These are phyloP conservation scores for Bretziella fagacearum DNA, from an alignment of 2,329 filamentous ascomycete species.

Conservation along the genomic window DNA sequence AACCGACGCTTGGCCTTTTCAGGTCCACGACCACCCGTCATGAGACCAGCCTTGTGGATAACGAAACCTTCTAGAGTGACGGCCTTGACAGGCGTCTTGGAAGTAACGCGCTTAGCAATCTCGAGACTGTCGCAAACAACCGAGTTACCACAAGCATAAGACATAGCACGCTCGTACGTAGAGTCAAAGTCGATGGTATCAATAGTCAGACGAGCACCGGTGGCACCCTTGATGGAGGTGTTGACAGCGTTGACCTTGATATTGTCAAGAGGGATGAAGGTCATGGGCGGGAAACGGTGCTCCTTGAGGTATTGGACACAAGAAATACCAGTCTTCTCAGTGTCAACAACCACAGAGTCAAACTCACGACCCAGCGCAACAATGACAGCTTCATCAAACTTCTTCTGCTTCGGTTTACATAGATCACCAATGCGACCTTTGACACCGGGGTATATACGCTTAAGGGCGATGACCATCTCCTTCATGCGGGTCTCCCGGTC, in stretches of 20 bases:
- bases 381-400: slow-evolving; percentile 83
- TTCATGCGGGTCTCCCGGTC: slow-evolving; percentile 64
- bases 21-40: slow-evolving; percentile 82
- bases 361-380: slow-evolving; percentile 86
- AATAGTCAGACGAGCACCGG: slow-evolving; percentile 74
- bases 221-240: slow-evolving; percentile 75
- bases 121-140: slow-evolving; percentile 82
- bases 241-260: slow-evolving; percentile 90
- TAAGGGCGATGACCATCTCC: slow-evolving; percentile 71
- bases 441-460: slow-evolving; percentile 81
- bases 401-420: slow-evolving; percentile 93
- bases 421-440: slow-evolving; percentile 79
- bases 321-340: slow-evolving; percentile 81
- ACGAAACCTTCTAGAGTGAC: slow-evolving; percentile 91
- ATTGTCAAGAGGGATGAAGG: slow-evolving; percentile 91
- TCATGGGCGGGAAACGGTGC: slow-evolving; percentile 71
- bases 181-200: slow-evolving; percentile 92
- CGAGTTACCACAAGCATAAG: slow-evolving; percentile 84
- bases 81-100: slow-evolving; percentile 74
- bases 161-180: slow-evolving; percentile 77
- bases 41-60: slow-evolving; percentile 89
- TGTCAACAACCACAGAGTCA: slow-evolving; percentile 87
- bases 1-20: slow-evolving; percentile 68
- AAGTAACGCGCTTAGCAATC: slow-evolving; percentile 75
- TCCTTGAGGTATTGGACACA: slow-evolving; percentile 92